Evolutionary conservation across 768 basidiomycete species (phyloP).

Genomic region (Albatrellus ellisii): DNA sequence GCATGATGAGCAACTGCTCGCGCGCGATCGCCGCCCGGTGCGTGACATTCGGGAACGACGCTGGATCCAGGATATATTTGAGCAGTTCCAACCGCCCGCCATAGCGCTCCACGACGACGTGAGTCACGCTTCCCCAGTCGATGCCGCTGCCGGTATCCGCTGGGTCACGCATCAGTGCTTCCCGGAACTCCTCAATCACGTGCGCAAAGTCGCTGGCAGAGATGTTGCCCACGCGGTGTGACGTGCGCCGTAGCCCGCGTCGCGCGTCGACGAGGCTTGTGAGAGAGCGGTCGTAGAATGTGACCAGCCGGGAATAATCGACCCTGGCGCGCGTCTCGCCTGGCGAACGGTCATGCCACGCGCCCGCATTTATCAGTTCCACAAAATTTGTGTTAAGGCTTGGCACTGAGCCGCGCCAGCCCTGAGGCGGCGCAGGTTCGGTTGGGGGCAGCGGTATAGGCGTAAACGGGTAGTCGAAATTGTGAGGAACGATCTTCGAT

Average conservation of each 20-base stretch:
- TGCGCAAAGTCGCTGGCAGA: constrained; percentile 16
- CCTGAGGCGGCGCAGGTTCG: background rate
- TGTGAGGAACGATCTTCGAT: too few species aligned
- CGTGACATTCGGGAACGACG: background rate
- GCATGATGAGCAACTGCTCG: constrained; percentile 8
- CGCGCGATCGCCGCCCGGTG: constrained; percentile 5
- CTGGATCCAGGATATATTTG: constrained; percentile 21
- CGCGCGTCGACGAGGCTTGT: constrained; percentile 24
- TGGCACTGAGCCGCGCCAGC: constrained; percentile 9
- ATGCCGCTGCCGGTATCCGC: constrained; percentile 19
- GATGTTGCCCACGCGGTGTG: constrained; percentile 24
- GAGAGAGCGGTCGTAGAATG: constrained; percentile 29
- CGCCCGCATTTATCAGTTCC: constrained; percentile 22
- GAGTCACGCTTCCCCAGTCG: constrained; percentile 29
- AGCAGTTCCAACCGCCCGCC: constrained; percentile 28
- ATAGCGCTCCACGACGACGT: constrained; percentile 28
- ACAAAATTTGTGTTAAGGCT: background rate
- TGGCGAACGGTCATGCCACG: constrained; percentile 29
- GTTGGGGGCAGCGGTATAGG: background rate
- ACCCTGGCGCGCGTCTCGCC: constrained; percentile 31
- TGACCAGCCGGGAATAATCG: constrained; percentile 27
- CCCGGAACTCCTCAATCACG: constrained; percentile 17
- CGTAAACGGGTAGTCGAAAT: too few species aligned
- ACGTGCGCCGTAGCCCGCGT: constrained; percentile 20
- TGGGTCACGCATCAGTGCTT: constrained; percentile 15